Evolutionary conservation across 2,329 filamentous ascomycete genomes (phyloP).

Genomic region (Neurospora crassa): DNA sequence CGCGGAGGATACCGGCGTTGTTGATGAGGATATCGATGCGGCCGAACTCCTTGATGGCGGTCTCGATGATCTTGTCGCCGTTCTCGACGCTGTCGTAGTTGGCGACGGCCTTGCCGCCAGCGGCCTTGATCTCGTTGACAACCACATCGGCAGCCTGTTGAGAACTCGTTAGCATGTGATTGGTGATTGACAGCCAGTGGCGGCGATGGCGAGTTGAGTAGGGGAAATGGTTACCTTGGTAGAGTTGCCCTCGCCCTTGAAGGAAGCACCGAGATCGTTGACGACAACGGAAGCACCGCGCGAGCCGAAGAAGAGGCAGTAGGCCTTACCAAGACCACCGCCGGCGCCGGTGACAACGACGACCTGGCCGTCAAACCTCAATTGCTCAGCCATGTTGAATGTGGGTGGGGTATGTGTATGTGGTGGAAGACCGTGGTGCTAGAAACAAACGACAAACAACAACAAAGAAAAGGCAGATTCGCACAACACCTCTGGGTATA

Average conservation of each 20-base stretch:
- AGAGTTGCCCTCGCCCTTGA: constrained; percentile 84
- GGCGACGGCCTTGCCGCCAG: constrained; percentile 89
- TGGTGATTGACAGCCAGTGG: not conserved
- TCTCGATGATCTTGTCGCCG: constrained; percentile 89
- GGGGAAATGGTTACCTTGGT: constrained; percentile 54
- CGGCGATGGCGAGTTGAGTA: constrained; percentile 1
- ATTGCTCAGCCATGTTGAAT: constrained; percentile 47
- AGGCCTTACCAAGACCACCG: constrained; percentile 72
- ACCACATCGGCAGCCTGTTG: constrained; percentile 69
- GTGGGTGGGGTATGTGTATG: constrained; percentile 6
- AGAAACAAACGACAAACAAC: constrained; percentile 1
- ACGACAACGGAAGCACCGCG: constrained; percentile 72
- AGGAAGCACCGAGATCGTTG: constrained; percentile 88
- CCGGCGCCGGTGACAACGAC: constrained; percentile 83
- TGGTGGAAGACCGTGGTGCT: not conserved
- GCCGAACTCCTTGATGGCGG: constrained; percentile 69
- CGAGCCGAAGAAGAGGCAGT: constrained; percentile 82
- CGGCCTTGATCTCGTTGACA: constrained; percentile 73
- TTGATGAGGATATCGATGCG: constrained; percentile 94
- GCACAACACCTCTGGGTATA: not conserved
- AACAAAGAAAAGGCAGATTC: not conserved
- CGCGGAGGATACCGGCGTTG: constrained; percentile 91
- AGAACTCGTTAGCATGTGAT: constrained; percentile 16
- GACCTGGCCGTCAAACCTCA: constrained; percentile 81
- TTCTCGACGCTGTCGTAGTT: constrained; percentile 95